These are phyloP conservation scores for Trapa incisa DNA, from an alignment of 345 rosid species.

Conservation along the genomic window DNA sequence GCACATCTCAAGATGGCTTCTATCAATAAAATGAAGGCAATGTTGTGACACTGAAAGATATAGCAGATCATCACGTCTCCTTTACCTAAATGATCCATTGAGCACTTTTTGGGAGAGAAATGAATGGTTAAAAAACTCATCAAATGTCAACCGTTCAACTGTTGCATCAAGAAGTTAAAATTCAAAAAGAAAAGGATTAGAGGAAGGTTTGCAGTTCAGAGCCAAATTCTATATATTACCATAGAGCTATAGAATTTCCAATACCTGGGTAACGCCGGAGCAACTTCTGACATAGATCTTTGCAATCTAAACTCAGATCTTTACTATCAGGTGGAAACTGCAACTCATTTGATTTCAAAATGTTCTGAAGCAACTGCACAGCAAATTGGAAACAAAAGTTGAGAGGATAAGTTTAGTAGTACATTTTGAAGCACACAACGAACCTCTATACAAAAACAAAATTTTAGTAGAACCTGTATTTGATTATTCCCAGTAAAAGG, in stretches of 20 bases:
- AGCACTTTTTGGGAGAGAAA: slow-evolving; percentile 44
- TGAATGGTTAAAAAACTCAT: slow-evolving; percentile 89
- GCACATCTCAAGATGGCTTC: slow-evolving; percentile 10
- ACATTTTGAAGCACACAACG: neutral
- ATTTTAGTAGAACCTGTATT: slow-evolving; percentile 43
- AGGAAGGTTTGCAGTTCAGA: neutral
- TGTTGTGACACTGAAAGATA: neutral
- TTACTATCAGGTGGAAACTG: slow-evolving; percentile 52
- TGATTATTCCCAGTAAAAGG: slow-evolving; percentile 91
- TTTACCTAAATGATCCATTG: slow-evolving; percentile 50
- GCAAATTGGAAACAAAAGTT: no score
- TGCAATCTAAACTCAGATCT: slow-evolving; percentile 56
- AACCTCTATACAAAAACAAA: slow-evolving; percentile 3
- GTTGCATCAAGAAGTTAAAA: slow-evolving; percentile 18
- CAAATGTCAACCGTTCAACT: slow-evolving; percentile 97
- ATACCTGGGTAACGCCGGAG: slow-evolving; percentile 88
- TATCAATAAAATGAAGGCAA: neutral
- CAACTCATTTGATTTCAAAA: slow-evolving; percentile 65
- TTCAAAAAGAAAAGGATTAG: neutral
- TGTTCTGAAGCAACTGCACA: slow-evolving; percentile 83
- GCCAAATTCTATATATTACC: neutral
- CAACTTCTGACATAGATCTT: slow-evolving; percentile 80
- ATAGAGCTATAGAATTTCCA: slow-evolving; percentile 1
- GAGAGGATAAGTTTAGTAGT: neutral
- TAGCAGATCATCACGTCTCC: slow-evolving; percentile 4